Evolutionary conservation across 192 early-diverging fungal species (phyloP), one percentile per base, ranked within the genome.

Genomic region (Rhizophagus clarus): DNA sequence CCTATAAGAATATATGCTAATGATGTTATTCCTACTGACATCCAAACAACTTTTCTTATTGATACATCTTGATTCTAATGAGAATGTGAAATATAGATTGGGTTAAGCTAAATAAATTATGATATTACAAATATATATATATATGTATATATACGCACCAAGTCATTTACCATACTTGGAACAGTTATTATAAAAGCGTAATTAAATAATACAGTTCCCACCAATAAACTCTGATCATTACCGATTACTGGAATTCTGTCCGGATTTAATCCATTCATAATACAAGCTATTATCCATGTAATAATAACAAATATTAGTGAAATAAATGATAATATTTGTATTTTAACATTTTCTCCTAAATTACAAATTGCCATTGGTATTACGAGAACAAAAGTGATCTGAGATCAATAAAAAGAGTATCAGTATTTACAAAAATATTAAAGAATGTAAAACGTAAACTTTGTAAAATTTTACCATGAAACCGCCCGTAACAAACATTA

Each of bases 151-250:
- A 63, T 29, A 47, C 61, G n/a, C 51, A 89, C 88, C 81, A 88
- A 88, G 3, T 87, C 88, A 73, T 93, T 93, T n/a, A 91, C 86
- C 86, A 87, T 90, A 22, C 88, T 89, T 0, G 92, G 92, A 15
- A 93, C 82, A 7, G 91, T 91, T 40, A 89, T 92, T 37, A 92
- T 90, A 75, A 91, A 87, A 20, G 91, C 89, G 71, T 87, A 94
- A 78, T 93, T 94, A 64, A 93, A 93, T 49, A 94, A 83, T 31
- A 93, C 89, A 42, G 85, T 87, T 5, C 91, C 92, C 40, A 94
- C 83, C 1, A 91, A 86, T 28, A 76, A 82, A 17, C 85, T 84
- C 9, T 88, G 68, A 77, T 91, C 82, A 12, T 24, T 31, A 11
- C 91, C 92, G 10, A 91, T 31, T 15, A 86, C 67, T 11, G 91